A percentile compares a stretch with the other conserved stretches of the same genome.
Conservation (phyloP, 2,329 filamentous ascomycete genomes). For the Colletotrichum incanum region DNA sequence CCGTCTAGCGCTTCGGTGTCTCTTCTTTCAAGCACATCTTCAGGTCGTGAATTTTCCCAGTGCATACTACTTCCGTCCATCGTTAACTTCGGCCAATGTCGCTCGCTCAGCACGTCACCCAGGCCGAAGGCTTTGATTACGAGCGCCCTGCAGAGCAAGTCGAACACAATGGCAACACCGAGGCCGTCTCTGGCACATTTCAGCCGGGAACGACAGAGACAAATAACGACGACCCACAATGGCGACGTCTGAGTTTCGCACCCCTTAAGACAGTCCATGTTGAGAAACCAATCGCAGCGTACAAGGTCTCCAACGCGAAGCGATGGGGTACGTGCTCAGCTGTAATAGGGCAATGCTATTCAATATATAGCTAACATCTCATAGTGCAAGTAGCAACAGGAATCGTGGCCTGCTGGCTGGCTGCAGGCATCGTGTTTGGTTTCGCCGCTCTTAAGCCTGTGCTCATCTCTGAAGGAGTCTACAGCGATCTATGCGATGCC, state of each 20-base stretch:
- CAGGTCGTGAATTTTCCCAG: neutral
- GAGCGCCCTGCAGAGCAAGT: slow-evolving; percentile 47
- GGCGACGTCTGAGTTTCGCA: slow-evolving; percentile 50
- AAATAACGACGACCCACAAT: slow-evolving; percentile 33
- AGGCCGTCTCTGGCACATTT: slow-evolving; percentile 48
- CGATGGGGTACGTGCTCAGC: slow-evolving; percentile 45
- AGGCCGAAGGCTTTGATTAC: slow-evolving; percentile 59
- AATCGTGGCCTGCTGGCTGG: slow-evolving; percentile 81
- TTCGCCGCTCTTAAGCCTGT: slow-evolving; percentile 91
- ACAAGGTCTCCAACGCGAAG: slow-evolving; percentile 50
- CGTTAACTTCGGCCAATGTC: slow-evolving; percentile 52
- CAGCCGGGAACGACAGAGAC: slow-evolving; percentile 39
- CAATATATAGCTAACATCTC: slow-evolving; percentile 4
- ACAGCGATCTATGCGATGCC: slow-evolving; percentile 72
- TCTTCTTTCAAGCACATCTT: neutral
- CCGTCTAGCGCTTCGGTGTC: neutral
- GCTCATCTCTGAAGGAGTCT: slow-evolving; percentile 80
- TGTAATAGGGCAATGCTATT: neutral
- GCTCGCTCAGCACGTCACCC: slow-evolving; percentile 60
- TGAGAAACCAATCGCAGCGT: slow-evolving; percentile 50
- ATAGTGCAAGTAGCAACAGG: slow-evolving; percentile 79
- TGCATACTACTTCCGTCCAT: too few species aligned
- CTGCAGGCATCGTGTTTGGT: slow-evolving; percentile 84
- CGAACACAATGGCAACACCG: slow-evolving; percentile 44
- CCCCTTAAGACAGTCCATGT: slow-evolving; percentile 47